Conservation (phyloP, 164 flowering plant genomes). For the Warburgia ugandensis region DNA sequence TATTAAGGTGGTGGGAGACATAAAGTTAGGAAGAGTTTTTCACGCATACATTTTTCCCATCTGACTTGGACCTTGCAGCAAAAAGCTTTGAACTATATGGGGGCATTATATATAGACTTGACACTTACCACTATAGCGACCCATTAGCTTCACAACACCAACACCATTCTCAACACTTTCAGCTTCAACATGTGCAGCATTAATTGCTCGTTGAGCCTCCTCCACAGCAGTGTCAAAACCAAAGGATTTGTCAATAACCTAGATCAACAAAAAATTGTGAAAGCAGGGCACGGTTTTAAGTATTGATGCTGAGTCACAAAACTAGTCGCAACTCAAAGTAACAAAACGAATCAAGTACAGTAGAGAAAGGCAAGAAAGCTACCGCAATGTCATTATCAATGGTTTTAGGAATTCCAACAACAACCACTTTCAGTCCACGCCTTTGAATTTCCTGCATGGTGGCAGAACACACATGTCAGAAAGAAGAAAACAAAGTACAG, state of each 20-base stretch:
- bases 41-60: too few relatives aligned
- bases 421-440: slow-evolving; percentile 65
- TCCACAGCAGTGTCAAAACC: slow-evolving; percentile 97
- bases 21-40: too few relatives aligned
- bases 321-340: background rate
- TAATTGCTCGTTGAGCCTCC: slow-evolving; percentile 97
- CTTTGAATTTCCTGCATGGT: slow-evolving; percentile 52
- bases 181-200: slow-evolving; percentile 95
- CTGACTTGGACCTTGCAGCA: too few relatives aligned
- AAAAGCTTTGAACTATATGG: too few relatives aligned
- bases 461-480: background rate
- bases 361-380: too few relatives aligned
- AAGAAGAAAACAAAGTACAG: background rate
- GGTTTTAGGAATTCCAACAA: slow-evolving; percentile 81
- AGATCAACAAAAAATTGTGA: too few relatives aligned
- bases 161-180: slow-evolving; percentile 83
- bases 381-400: slow-evolving; percentile 88
- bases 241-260: slow-evolving; percentile 91
- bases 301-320: too few relatives aligned
- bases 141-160: slow-evolving; percentile 94
- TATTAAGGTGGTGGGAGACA: too few relatives aligned
- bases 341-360: too few relatives aligned
- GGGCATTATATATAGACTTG: too few relatives aligned
- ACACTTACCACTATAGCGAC: slow-evolving; percentile 74
- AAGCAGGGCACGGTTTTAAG: too few relatives aligned